phyloP scores from a whole-genome alignment of 2,329 filamentous ascomycete genomes.

The Arthrobotrys pseudoclavata region DNA sequence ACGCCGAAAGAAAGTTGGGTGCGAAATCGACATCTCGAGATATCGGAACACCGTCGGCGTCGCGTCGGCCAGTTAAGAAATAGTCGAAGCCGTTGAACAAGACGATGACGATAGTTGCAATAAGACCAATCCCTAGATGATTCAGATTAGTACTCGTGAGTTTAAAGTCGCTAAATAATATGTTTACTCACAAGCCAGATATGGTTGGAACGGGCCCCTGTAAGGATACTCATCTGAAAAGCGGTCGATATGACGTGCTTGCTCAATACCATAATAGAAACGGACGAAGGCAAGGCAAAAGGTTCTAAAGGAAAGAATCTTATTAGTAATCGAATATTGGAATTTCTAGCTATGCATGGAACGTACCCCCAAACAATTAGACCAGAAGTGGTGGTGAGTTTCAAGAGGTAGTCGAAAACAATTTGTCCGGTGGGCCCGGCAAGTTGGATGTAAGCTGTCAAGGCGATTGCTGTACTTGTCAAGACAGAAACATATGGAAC shows the following conservation, averaged over 20 bases:
- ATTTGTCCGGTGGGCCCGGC: slow-evolving; percentile 72
- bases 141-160: not conserved
- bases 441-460: slow-evolving; percentile 73
- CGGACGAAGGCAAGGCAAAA: slow-evolving; percentile 59
- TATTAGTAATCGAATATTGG: slow-evolving; percentile 74
- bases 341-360: slow-evolving; percentile 67
- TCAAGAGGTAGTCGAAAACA: slow-evolving; percentile 76
- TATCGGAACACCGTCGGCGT: slow-evolving; percentile 62
- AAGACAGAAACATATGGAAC: slow-evolving; percentile 73
- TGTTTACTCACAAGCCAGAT: slow-evolving; percentile 48
- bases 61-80: slow-evolving; percentile 74
- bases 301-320: slow-evolving; percentile 26
- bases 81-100: slow-evolving; percentile 78
- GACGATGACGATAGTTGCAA: slow-evolving; percentile 75
- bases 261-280: slow-evolving; percentile 59
- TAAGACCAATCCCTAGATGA: slow-evolving; percentile 70
- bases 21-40: slow-evolving; percentile 63
- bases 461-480: slow-evolving; percentile 72
- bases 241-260: slow-evolving; percentile 57
- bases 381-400: slow-evolving; percentile 74
- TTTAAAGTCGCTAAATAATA: not conserved
- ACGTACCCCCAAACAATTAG: slow-evolving; percentile 73
- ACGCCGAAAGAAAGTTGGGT: slow-evolving; percentile 73
- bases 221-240: slow-evolving; percentile 58
- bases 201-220: slow-evolving; percentile 58